Evolutionary conservation across 1,284 basidiomycete genomes (phyloP), one percentile per base, ranked within the genome.

Genomic region (Cerrena zonata): DNA sequence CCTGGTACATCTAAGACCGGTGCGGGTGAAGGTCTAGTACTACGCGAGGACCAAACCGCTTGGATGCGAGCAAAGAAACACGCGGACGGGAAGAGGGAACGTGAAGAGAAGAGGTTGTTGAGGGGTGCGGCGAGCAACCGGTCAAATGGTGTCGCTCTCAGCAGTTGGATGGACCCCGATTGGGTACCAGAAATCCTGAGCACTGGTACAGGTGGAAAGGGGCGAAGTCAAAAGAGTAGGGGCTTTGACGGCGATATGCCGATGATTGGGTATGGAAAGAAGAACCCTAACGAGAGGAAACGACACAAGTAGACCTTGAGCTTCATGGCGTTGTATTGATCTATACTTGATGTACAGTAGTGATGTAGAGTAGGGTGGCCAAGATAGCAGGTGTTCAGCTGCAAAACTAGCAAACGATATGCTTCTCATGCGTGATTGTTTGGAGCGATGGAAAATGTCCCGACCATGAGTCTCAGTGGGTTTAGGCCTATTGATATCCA

Each of bases 101-200:
- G 91, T 53, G 90, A 94, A 55, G 91, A 94, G 63, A 80, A 79
- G 58, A 81, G 77, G 62, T 73, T 91, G 71, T 63, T 82, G 60
- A 79, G 80, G 2, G 77, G 88, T 36, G 68, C 86, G 49, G 70
- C 69, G 34, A 66, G 86, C 49, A 71, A 70, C 34, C 70, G 71
- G 56, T 72, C 73, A 44, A 75, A 74, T 25, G 74, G 75, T 36
- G 70, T 76, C 25, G 72, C 73, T 10, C 68, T 88, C 49, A 84
- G 87, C 45, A 86, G 81, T 61, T 95, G 92, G 92, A 86, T 91
- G 77, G 93, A 95, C 74, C 90, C 92, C n/a, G 90, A 96, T 72
- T 94, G 91, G 92, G 71, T 93, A 53, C 93, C 92, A 12, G 89
- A 89, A 62, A 91, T 95, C 62, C 70, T 94, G 47, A 80, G 78